These are phyloP conservation scores for Chiua virens DNA, from an alignment of 768 basidiomycete genomes.

Conservation along the genomic window DNA sequence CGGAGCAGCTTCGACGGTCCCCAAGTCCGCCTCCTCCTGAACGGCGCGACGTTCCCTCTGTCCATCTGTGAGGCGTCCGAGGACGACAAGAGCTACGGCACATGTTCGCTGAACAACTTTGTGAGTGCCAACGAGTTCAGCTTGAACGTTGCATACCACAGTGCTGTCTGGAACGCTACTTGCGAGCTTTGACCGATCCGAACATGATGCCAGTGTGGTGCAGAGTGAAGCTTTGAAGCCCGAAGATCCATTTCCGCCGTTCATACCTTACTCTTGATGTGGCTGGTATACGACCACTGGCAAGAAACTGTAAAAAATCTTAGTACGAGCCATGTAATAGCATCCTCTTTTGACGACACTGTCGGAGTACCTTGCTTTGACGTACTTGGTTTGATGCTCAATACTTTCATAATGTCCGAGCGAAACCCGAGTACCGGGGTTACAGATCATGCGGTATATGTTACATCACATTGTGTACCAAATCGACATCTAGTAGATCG, in stretches of 20 bases:
- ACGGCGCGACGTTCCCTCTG: conserved; percentile 37
- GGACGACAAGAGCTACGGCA: conserved; percentile 30
- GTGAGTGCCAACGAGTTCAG: conserved; percentile 23
- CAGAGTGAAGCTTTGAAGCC: neutral
- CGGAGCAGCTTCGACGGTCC: conserved; percentile 24
- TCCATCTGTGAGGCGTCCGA: conserved; percentile 28
- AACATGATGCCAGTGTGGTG: neutral
- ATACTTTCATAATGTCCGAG: too few species aligned
- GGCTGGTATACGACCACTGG: too few species aligned
- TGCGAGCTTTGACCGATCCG: conserved; percentile 23
- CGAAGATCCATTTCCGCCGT: too few species aligned
- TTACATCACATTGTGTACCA: too few species aligned
- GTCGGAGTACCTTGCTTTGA: too few species aligned
- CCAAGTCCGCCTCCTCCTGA: conserved; percentile 39
- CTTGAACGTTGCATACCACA: conserved; percentile 29
- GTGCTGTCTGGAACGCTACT: conserved; percentile 36
- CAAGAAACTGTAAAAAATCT: neutral
- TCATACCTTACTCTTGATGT: neutral
- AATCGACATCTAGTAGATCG: conserved; percentile 1
- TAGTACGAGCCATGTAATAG: neutral
- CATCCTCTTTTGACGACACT: too few species aligned
- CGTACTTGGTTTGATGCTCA: too few species aligned
- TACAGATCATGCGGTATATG: too few species aligned
- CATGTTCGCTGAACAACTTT: conserved; percentile 35
- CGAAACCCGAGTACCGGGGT: too few species aligned